phyloP scores from a whole-genome alignment of 176 grass and related monocot species.

The Zoysia pacifica region DNA sequence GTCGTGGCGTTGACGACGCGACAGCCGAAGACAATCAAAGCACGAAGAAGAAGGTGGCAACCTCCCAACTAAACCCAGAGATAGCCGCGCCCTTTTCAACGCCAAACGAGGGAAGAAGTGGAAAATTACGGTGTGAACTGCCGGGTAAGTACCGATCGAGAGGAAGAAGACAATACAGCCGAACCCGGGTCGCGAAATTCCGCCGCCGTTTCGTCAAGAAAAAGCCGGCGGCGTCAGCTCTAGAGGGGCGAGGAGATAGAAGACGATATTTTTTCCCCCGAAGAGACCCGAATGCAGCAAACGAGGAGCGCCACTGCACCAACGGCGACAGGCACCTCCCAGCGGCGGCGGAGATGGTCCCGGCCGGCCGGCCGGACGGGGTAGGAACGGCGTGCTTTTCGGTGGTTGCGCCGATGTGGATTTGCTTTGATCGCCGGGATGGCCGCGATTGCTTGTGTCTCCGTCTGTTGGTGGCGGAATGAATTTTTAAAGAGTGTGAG shows the following conservation, averaged over 20 bases:
- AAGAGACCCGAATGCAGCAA: conserved; percentile 2
- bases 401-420: conserved; percentile 44
- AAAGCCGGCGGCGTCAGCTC: conserved; percentile 31
- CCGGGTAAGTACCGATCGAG: neutral
- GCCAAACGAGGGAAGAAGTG: conserved; percentile 25
- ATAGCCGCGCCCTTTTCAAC: neutral
- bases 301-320: neutral
- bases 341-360: conserved; percentile 31
- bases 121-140: neutral
- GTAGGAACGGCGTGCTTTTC: conserved; percentile 40
- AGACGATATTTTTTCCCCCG: conserved; percentile 16
- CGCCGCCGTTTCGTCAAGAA: conserved; percentile 35
- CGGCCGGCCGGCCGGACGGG: neutral
- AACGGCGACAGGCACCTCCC: conserved; percentile 28
- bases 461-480: neutral
- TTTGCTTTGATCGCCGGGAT: conserved; percentile 36
- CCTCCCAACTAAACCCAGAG: conserved; percentile 11
- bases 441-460: neutral
- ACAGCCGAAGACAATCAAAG: neutral
- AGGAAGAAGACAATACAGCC: conserved; percentile 24
- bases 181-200: neutral
- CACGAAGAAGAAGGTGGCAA: neutral
- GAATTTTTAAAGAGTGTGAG: neutral
- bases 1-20: conserved; percentile 35
- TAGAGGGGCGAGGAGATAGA: neutral